phyloP scores from a whole-genome alignment of 305 asterid genomes.

The Solanum hybrid region DNA sequence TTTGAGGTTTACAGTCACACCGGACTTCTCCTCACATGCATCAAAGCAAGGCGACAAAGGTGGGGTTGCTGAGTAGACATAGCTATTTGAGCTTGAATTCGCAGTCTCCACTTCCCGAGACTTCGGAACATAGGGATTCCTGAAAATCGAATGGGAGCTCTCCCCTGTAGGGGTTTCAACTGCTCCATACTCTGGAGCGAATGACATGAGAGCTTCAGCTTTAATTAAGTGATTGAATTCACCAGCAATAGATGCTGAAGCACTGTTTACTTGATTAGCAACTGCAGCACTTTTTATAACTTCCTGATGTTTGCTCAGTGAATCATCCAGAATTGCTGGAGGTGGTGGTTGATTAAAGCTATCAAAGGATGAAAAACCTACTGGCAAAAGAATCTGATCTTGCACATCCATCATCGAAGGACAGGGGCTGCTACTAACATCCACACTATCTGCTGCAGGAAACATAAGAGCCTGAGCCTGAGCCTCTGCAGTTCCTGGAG shows the following conservation, averaged over 20 bases:
- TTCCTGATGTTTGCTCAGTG: conserved; percentile 59
- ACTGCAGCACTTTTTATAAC: conserved; percentile 27
- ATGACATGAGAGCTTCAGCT: conserved; percentile 95
- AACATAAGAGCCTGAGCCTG: conserved; percentile 49
- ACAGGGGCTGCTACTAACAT: conserved; percentile 69
- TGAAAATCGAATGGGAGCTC: conserved; percentile 53
- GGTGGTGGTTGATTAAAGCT: conserved; percentile 55
- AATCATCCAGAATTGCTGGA: conserved; percentile 52
- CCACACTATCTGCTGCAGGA: conserved; percentile 70
- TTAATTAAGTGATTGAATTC: conserved; percentile 89
- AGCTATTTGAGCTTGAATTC: conserved; percentile 66
- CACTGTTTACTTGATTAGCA: conserved; percentile 40
- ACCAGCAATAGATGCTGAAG: conserved; percentile 36
- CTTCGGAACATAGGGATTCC: conserved; percentile 83
- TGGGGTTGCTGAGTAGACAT: conserved; percentile 91
- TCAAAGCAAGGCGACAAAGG: conserved; percentile 65
- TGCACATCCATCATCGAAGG: conserved; percentile 77
- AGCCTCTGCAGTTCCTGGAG: conserved; percentile 90
- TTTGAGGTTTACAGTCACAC: conserved; percentile 39
- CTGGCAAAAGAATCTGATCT: conserved; percentile 76
- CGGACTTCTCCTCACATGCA: conserved; percentile 67
- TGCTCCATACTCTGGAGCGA: conserved; percentile 96
- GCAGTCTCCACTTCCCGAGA: conserved; percentile 81
- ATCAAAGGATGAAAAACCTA: conserved; percentile 60
- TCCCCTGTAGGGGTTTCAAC: conserved; percentile 73